Conservation (phyloP, 768 basidiomycete species). For the Phanerochaete carnosa region DNA sequence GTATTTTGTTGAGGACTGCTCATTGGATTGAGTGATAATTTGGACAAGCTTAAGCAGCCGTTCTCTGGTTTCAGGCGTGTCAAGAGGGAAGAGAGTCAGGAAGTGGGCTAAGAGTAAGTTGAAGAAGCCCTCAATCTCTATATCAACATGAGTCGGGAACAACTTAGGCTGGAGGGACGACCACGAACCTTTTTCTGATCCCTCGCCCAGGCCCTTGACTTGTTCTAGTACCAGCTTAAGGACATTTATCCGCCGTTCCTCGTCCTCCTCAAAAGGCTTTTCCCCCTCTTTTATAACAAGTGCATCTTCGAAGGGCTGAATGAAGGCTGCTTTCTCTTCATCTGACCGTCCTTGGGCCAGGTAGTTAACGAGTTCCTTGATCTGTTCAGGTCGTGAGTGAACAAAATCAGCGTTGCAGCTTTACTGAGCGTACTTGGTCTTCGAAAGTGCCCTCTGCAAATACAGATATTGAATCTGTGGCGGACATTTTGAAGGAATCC, state of each 20-base stretch:
- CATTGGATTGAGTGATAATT: conserved; percentile 53
- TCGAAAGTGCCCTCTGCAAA: conserved; percentile 88
- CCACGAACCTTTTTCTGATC: conserved; percentile 67
- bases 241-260: conserved; percentile 46
- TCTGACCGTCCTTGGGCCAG: conserved; percentile 64
- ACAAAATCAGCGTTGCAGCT: not conserved
- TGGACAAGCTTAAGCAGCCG: conserved; percentile 48
- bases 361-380: conserved; percentile 77
- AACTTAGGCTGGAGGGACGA: not conserved
- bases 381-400: conserved; percentile 36
- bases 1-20: conserved; percentile 62
- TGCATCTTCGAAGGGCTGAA: conserved; percentile 64
- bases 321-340: conserved; percentile 58
- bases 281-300: conserved; percentile 49
- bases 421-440: conserved; percentile 58
- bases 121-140: conserved; percentile 87
- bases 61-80: conserved; percentile 52
- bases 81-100: conserved; percentile 52
- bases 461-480: conserved; percentile 74
- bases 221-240: conserved; percentile 59
- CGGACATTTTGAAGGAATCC: conserved; percentile 44
- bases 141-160: not conserved
- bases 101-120: conserved; percentile 77
- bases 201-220: conserved; percentile 70
- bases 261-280: conserved; percentile 53